Conservation (phyloP, 1,139 yeast genomes). For the Lodderomyces orthopsilosis region DNA sequence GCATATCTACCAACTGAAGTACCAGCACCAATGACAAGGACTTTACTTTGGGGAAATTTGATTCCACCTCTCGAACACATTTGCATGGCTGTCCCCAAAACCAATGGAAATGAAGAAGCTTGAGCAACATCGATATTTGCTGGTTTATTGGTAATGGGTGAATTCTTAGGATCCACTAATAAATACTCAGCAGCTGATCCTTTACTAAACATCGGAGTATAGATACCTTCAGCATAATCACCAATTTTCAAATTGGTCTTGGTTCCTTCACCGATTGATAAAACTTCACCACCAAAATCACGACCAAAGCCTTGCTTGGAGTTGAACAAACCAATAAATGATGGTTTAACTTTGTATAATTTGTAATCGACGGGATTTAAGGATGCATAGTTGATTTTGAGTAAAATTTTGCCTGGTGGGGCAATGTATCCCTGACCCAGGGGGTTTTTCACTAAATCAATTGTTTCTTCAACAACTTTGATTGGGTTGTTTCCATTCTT, state of each 20-base stretch:
- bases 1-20: constrained; percentile 67
- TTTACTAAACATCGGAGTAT: constrained; percentile 39
- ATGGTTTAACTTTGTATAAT: constrained; percentile 32
- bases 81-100: constrained; percentile 56
- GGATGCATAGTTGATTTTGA: constrained; percentile 58
- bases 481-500: constrained; percentile 14
- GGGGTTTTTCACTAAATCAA: constrained; percentile 18
- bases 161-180: constrained; percentile 39
- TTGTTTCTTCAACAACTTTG: constrained; percentile 13
- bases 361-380: constrained; percentile 69
- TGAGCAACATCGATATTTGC: constrained; percentile 43
- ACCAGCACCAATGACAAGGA: constrained; percentile 70
- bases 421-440: constrained; percentile 32
- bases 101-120: constrained; percentile 59
- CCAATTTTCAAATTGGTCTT: constrained; percentile 45
- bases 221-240: constrained; percentile 63
- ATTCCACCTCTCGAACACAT: constrained; percentile 25
- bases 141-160: constrained; percentile 47
- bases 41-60: constrained; percentile 19
- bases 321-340: constrained; percentile 3
- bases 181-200: constrained; percentile 52
- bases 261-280: constrained; percentile 47
- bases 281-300: constrained; percentile 67
- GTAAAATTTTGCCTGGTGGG: constrained; percentile 46
- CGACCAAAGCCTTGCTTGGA: constrained; percentile 51